Evolutionary conservation across 1,139 yeast species (phyloP).

Genomic region (Suhomyces chickasaworum): DNA sequence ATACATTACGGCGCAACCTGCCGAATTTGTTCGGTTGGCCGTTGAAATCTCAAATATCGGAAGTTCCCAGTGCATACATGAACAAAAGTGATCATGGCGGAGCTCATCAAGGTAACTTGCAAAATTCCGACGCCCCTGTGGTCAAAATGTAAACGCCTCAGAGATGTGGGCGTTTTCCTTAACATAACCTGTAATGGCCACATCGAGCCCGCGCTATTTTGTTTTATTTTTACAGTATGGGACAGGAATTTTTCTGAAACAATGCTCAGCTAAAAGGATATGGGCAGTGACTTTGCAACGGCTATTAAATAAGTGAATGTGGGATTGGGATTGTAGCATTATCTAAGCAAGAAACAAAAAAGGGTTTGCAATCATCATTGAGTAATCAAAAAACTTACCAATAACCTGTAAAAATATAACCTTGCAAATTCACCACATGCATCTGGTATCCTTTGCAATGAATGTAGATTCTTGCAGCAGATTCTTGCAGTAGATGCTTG

Average conservation of each 20-base stretch:
- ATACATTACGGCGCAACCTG: neutral
- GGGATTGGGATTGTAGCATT: neutral
- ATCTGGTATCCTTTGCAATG: no score
- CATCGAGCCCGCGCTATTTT: neutral
- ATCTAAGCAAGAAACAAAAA: no score
- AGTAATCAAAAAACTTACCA: no score
- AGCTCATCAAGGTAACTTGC: neutral
- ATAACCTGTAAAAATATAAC: no score
- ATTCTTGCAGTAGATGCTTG: no score
- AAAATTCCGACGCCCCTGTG: neutral
- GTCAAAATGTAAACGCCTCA: neutral
- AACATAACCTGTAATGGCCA: neutral
- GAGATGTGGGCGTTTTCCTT: neutral
- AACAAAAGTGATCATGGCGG: neutral
- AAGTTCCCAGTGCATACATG: neutral
- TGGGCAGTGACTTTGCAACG: neutral
- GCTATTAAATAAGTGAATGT: neutral
- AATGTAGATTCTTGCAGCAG: no score
- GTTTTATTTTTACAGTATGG: neutral
- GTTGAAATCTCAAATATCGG: neutral
- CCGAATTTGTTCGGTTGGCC: neutral
- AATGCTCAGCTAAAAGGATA: neutral
- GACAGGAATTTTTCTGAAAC: neutral
- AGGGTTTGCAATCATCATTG: neutral
- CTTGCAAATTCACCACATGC: no score